Percentiles rank a stretch among this genome's conserved stretches.
Conservation (phyloP, 106 monocot species). For the Apostasia shenzhenica region DNA sequence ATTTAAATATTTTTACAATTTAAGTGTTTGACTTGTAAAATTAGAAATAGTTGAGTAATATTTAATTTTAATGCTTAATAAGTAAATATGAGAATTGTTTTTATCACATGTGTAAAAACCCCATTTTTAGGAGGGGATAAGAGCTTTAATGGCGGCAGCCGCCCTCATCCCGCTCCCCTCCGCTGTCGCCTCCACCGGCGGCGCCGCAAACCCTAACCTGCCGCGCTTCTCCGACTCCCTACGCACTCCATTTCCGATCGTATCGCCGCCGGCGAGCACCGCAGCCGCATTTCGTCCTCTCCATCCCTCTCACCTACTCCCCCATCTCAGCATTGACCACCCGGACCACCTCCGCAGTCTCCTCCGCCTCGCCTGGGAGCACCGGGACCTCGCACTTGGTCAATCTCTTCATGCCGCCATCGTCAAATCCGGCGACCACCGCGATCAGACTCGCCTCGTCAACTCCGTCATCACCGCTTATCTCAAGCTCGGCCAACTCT, state of each 20-base stretch:
- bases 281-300: background rate
- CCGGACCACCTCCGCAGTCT: slow-evolving; percentile 12
- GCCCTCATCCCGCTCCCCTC: background rate
- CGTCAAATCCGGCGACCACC: slow-evolving; percentile 18
- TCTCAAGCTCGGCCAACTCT: slow-evolving; percentile 28
- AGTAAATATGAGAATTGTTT: no score
- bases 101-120: no score
- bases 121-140: no score
- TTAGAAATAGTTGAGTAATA: no score
- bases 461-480: slow-evolving; percentile 61
- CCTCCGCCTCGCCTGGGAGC: slow-evolving; percentile 39
- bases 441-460: slow-evolving; percentile 14
- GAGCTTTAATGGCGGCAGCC: background rate
- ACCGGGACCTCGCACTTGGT: slow-evolving; percentile 33
- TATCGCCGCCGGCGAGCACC: slow-evolving; percentile 2
- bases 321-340: background rate
- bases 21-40: no score
- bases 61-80: no score
- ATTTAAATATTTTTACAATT: no score
- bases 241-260: background rate
- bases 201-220: background rate
- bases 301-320: background rate
- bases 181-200: background rate
- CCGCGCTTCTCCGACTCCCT: background rate
- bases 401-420: slow-evolving; percentile 38